phyloP scores from a whole-genome alignment of 164 flowering plant genomes.

The Santalum album region DNA sequence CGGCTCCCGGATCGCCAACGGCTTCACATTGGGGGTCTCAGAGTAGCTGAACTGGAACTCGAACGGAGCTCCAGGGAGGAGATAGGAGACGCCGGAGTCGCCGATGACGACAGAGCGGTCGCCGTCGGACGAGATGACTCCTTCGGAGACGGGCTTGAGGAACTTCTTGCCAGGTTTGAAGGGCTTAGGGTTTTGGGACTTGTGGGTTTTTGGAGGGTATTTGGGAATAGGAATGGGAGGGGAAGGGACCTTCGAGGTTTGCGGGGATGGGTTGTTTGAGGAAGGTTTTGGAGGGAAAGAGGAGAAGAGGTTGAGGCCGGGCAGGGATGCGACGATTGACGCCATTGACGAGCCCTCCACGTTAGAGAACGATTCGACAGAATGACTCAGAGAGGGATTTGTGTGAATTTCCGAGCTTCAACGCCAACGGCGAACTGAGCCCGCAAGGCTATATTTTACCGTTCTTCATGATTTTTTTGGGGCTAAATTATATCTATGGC shows the following conservation, averaged over 20 bases:
- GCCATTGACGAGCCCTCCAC: too few relatives aligned
- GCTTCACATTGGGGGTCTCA: constrained; percentile 80
- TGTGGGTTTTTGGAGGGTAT: constrained; percentile 7
- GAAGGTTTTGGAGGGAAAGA: constrained; percentile 45
- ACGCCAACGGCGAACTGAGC: too few relatives aligned
- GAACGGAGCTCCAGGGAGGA: constrained; percentile 87
- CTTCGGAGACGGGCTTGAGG: constrained; percentile 63
- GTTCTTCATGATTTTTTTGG: too few relatives aligned
- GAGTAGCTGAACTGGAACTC: constrained; percentile 94
- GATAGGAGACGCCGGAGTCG: constrained; percentile 78
- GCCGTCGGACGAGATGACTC: constrained; percentile 40
- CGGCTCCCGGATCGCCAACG: constrained; percentile 83
- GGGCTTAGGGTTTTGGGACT: not conserved
- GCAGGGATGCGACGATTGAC: constrained; percentile 34
- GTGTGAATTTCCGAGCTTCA: too few relatives aligned
- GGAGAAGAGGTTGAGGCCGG: constrained; percentile 60
- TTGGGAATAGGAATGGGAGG: constrained; percentile 18
- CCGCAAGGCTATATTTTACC: too few relatives aligned
- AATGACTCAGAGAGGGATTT: too few relatives aligned
- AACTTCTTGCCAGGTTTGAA: constrained; percentile 52
- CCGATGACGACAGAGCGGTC: constrained; percentile 69
- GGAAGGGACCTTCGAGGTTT: constrained; percentile 40
- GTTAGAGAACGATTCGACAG: too few relatives aligned
- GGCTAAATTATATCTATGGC: too few relatives aligned
- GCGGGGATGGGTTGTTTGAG: constrained; percentile 38